Conservation (phyloP, 148 eudicot genomes). For the Arbutus unedo region DNA sequence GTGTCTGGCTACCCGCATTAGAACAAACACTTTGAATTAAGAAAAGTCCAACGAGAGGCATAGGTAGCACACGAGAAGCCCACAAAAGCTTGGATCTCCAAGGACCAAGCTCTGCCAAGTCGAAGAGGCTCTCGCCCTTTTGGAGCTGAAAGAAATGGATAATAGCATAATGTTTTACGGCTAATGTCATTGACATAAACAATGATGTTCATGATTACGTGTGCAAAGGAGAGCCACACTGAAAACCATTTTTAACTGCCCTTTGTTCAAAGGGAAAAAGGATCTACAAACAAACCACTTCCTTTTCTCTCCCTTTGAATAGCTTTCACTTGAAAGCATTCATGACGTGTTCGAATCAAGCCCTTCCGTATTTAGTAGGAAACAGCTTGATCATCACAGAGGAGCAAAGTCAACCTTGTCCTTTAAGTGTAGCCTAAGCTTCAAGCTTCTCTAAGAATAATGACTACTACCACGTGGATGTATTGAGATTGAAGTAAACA, state of each 20-base stretch:
- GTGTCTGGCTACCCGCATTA: slow-evolving; percentile 54
- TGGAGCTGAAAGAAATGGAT: slow-evolving; percentile 48
- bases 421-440: not conserved
- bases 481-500: not conserved
- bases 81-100: slow-evolving; percentile 92
- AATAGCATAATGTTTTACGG: not conserved
- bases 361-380: not conserved
- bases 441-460: not conserved
- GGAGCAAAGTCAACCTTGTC: not conserved
- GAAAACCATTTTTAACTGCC: not conserved
- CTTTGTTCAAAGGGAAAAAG: not conserved
- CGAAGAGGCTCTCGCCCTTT: slow-evolving; percentile 86
- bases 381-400: slow-evolving; percentile 7
- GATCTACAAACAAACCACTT: not conserved
- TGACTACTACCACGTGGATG: not conserved
- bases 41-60: slow-evolving; percentile 95
- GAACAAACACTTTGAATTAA: slow-evolving; percentile 77
- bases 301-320: not conserved
- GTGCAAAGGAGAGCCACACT: not conserved
- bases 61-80: slow-evolving; percentile 93
- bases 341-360: not conserved
- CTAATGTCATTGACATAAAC: not conserved
- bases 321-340: not conserved
- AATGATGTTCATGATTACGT: not conserved
- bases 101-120: slow-evolving; percentile 87